These are phyloP conservation scores for Zygosaccharomyces rouxii DNA, from an alignment of 805 yeast genomes.

Conservation along the genomic window DNA sequence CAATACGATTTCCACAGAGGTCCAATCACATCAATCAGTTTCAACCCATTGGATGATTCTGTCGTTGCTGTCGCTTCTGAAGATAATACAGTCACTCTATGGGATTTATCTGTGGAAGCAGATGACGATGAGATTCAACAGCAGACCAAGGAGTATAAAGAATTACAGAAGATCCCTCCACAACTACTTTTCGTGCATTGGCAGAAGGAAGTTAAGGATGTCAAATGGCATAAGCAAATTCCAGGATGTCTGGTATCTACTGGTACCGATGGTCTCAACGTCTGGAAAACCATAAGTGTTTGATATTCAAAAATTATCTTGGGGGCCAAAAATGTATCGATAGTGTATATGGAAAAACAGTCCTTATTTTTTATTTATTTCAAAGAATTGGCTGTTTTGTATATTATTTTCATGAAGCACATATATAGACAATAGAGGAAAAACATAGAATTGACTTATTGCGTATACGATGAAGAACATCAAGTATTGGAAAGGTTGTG, in stretches of 20 bases:
- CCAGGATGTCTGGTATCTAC: constrained; percentile 95
- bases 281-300: constrained; percentile 96
- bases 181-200: constrained; percentile 95
- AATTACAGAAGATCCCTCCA: constrained; percentile 87
- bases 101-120: constrained; percentile 99
- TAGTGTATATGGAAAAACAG: background rate
- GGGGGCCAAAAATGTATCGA: background rate
- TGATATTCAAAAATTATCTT: constrained; percentile 29
- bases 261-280: constrained; percentile 89
- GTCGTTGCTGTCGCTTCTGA: constrained; percentile 94
- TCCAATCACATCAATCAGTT: constrained; percentile 87
- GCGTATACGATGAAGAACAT: background rate
- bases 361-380: background rate
- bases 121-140: constrained; percentile 94
- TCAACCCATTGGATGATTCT: constrained; percentile 93
- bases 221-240: constrained; percentile 94
- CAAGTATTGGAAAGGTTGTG: background rate
- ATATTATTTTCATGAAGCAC: background rate
- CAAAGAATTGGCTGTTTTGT: background rate
- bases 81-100: constrained; percentile 92
- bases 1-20: constrained; percentile 92
- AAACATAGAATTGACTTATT: background rate
- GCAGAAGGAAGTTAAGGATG: constrained; percentile 97
- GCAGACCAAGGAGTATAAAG: constrained; percentile 73
- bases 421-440: background rate